Conservation (phyloP, 805 yeast species). For the Barnettozyma vustinii region DNA sequence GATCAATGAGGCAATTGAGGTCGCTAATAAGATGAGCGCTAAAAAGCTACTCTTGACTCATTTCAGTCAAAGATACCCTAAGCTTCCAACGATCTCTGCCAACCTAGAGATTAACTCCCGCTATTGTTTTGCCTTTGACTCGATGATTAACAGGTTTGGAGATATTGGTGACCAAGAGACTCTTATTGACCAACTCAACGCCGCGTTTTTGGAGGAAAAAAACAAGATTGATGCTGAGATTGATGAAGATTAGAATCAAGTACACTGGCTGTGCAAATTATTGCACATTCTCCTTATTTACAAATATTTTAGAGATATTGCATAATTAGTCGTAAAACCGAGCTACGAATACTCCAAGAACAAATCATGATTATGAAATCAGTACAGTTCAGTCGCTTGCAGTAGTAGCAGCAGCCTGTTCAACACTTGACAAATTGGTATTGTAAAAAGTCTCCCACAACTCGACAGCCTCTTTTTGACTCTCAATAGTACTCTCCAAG, state of each 20-base stretch:
- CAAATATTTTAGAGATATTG: too few relatives aligned
- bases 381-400: background rate
- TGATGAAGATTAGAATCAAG: conserved; percentile 6
- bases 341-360: background rate
- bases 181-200: conserved; percentile 25
- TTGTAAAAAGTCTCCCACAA: conserved; percentile 88
- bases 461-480: conserved; percentile 88
- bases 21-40: conserved; percentile 69
- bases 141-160: conserved; percentile 46
- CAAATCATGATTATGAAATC: background rate
- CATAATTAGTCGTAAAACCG: background rate
- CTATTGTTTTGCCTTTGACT: conserved; percentile 58
- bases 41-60: conserved; percentile 75
- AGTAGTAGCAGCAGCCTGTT: background rate
- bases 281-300: too few relatives aligned
- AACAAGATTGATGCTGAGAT: conserved; percentile 17
- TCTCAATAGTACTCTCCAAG: conserved; percentile 84
- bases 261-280: too few relatives aligned
- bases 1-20: conserved; percentile 73
- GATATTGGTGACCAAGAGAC: conserved; percentile 36
- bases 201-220: conserved; percentile 27
- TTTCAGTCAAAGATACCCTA: conserved; percentile 85
- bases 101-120: conserved; percentile 27
- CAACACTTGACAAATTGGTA: conserved; percentile 25
- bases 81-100: conserved; percentile 37